Conservation (phyloP, 495 filamentous ascomycete species). For the Paragyromitra xinjiangensis region DNA sequence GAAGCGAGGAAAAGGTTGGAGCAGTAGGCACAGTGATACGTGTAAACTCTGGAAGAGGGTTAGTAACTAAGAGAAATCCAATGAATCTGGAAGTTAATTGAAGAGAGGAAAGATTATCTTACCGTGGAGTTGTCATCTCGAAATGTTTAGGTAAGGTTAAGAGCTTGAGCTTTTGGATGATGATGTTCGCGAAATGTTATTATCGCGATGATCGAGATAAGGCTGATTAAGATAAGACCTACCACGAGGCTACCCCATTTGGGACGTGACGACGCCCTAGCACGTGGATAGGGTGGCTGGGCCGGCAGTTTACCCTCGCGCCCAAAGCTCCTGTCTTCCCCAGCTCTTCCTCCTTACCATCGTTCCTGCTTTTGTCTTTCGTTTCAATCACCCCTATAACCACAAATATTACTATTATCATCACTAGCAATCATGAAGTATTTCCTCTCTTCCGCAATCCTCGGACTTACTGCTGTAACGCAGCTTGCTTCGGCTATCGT, state of each 20-base stretch:
- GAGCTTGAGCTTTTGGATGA: slow-evolving; percentile 26
- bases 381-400: slow-evolving; percentile 9
- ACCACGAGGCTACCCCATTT: background rate
- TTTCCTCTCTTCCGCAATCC: slow-evolving; percentile 45
- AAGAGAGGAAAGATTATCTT: slow-evolving; percentile 2
- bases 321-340: background rate
- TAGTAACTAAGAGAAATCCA: slow-evolving; percentile 19
- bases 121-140: slow-evolving; percentile 55
- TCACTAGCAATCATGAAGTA: slow-evolving; percentile 52
- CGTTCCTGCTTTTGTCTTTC: background rate
- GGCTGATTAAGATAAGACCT: background rate
- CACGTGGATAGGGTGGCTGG: slow-evolving; percentile 13
- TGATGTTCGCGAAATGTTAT: slow-evolving; percentile 20
- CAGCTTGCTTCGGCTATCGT: slow-evolving; percentile 49
- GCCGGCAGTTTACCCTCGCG: background rate
- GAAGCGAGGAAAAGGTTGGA: slow-evolving; percentile 74
- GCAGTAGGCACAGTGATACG: slow-evolving; percentile 79
- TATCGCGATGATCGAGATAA: slow-evolving; percentile 37
- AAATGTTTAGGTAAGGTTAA: slow-evolving; percentile 4
- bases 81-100: background rate
- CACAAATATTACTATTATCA: background rate
- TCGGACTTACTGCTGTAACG: slow-evolving; percentile 50
- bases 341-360: slow-evolving; percentile 8
- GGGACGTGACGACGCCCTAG: slow-evolving; percentile 12
- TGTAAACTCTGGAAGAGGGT: slow-evolving; percentile 58